Evolutionary conservation across 345 rosid species (phyloP).

Genomic region (Hypericum perforatum): DNA sequence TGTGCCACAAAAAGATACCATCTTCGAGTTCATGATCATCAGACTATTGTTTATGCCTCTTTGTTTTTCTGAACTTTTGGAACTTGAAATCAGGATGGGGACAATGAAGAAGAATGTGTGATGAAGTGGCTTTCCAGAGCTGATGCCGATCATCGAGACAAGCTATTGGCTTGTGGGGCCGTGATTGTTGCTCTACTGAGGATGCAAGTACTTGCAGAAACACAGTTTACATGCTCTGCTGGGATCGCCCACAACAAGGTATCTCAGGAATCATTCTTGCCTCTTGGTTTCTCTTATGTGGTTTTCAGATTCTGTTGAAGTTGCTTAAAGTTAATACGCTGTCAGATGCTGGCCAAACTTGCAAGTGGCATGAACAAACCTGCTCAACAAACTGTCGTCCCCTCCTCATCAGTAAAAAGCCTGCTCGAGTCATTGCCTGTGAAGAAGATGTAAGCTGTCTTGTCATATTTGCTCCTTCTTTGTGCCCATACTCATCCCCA

Average conservation of each 20-base stretch:
- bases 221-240: conserved; percentile 87
- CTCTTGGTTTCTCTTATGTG: not conserved
- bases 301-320: too few species aligned
- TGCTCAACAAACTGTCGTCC: conserved; percentile 92
- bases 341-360: conserved; percentile 89
- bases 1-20: too few species aligned
- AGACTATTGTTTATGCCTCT: not conserved
- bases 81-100: conserved; percentile 36
- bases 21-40: conserved; percentile 3
- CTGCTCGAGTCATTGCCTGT: conserved; percentile 70
- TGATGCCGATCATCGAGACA: conserved; percentile 67
- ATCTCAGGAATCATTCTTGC: not conserved
- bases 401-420: conserved; percentile 55
- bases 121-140: conserved; percentile 47
- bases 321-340: conserved; percentile 6
- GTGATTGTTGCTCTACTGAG: conserved; percentile 75
- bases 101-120: conserved; percentile 40
- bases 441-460: conserved; percentile 64
- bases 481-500: not conserved
- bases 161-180: conserved; percentile 73
- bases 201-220: conserved; percentile 65
- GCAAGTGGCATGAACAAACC: conserved; percentile 95
- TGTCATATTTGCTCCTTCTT: not conserved
- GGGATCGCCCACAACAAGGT: conserved; percentile 96
- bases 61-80: not conserved